Evolutionary conservation across 108 stramenopile genomes (phyloP).

Genomic region (Discostella pseudostelligera): DNA sequence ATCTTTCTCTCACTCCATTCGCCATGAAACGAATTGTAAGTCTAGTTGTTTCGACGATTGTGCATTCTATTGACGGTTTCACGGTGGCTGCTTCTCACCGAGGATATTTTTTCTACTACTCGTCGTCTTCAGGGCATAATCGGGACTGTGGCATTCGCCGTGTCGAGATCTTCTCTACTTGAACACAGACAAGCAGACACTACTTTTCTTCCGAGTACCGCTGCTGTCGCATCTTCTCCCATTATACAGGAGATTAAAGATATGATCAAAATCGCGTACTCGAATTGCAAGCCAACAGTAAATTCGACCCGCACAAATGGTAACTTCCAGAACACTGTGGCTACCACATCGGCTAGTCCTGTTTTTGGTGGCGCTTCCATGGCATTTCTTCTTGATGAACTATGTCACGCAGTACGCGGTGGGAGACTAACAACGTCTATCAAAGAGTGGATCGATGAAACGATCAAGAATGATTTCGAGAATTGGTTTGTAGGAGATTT

Average conservation of each 20-base stretch:
- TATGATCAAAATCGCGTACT: conserved; percentile 39
- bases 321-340: not conserved
- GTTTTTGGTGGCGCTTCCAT: conserved; percentile 30
- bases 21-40: conserved; percentile 43
- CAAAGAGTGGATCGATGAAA: conserved; percentile 32
- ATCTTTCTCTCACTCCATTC: conserved; percentile 27
- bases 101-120: not conserved
- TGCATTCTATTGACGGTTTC: too few relatives aligned
- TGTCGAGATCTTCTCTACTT: conserved; percentile 35
- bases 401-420: conserved; percentile 47
- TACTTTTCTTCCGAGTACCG: conserved; percentile 10
- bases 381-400: conserved; percentile 48
- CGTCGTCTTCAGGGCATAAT: conserved; percentile 45
- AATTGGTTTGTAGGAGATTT: conserved; percentile 46
- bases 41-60: not conserved
- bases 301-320: not conserved
- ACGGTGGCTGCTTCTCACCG: not conserved
- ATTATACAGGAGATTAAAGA: conserved; percentile 39
- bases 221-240: conserved; percentile 6
- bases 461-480: conserved; percentile 36
- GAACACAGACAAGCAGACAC: conserved; percentile 11
- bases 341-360: not conserved
- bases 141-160: conserved; percentile 50
- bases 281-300: conserved; percentile 34
- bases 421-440: conserved; percentile 34